Conservation (phyloP, 2,329 filamentous ascomycete species). For the Talaromyces sp. region DNA sequence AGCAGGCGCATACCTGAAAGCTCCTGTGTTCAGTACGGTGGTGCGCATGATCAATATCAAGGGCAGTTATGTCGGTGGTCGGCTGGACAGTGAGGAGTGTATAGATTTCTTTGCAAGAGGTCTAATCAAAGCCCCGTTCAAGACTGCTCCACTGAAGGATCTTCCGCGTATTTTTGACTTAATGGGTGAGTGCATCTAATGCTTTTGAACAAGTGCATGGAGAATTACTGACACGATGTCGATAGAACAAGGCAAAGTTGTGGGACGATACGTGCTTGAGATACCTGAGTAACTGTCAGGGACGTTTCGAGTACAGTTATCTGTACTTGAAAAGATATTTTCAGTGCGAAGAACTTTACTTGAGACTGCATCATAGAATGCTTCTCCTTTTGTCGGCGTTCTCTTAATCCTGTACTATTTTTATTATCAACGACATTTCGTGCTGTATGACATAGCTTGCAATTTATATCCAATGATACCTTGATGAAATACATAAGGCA, state of each 20-base stretch:
- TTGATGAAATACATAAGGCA: too few species aligned
- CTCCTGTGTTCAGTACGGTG: conserved; percentile 86
- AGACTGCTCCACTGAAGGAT: conserved; percentile 76
- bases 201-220: background rate
- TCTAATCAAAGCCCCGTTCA: conserved; percentile 81
- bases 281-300: conserved; percentile 34
- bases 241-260: conserved; percentile 40
- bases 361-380: too few species aligned
- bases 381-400: too few species aligned
- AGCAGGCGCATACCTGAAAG: conserved; percentile 71
- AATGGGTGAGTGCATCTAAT: conserved; percentile 50
- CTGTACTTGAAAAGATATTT: too few species aligned
- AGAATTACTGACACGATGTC: conserved; percentile 20
- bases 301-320: background rate
- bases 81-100: conserved; percentile 81
- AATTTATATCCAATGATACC: too few species aligned
- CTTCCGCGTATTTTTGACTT: conserved; percentile 76
- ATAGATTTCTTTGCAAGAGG: conserved; percentile 85
- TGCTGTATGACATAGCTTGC: background rate
- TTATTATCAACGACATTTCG: background rate
- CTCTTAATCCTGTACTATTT: background rate
- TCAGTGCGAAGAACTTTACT: too few species aligned
- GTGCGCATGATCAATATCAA: conserved; percentile 88
- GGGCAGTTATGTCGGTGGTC: conserved; percentile 90
- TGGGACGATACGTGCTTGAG: conserved; percentile 45